phyloP scores from a whole-genome alignment of 306 rosid genomes.

The Canavalia ensiformis region DNA sequence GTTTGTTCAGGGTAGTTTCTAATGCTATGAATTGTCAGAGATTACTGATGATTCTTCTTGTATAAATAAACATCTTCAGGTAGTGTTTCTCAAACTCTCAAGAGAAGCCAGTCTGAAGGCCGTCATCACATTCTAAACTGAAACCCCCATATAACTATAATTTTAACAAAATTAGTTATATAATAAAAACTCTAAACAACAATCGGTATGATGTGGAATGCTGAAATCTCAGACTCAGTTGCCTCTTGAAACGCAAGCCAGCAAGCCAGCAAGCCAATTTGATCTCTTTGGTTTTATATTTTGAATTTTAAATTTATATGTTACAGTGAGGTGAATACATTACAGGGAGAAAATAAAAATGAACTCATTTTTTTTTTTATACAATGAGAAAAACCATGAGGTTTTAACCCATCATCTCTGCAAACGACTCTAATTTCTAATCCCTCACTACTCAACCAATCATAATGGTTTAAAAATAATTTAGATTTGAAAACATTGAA shows the following conservation, averaged over 20 bases:
- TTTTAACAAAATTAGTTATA: not conserved
- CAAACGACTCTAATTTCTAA: no score
- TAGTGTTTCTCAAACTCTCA: not conserved
- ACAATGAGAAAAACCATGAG: no score
- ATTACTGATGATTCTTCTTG: not conserved
- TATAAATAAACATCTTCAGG: constrained; percentile 4
- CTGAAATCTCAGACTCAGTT: not conserved
- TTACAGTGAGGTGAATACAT: not conserved
- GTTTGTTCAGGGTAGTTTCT: not conserved
- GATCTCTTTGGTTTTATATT: not conserved
- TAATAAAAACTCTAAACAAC: not conserved
- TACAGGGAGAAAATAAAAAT: not conserved
- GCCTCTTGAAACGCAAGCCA: not conserved
- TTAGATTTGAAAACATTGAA: no score
- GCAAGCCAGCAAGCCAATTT: not conserved
- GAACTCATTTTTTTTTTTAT: not conserved
- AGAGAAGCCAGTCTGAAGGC: not conserved
- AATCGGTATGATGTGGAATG: not conserved
- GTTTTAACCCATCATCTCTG: no score
- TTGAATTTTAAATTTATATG: not conserved
- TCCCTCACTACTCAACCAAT: no score
- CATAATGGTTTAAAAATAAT: no score
- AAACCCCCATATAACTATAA: not conserved
- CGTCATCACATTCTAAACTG: not conserved
- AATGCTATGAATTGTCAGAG: not conserved